phyloP scores from a whole-genome alignment of 2,329 filamentous ascomycete species.

The Alternaria angustiovoidea region DNA sequence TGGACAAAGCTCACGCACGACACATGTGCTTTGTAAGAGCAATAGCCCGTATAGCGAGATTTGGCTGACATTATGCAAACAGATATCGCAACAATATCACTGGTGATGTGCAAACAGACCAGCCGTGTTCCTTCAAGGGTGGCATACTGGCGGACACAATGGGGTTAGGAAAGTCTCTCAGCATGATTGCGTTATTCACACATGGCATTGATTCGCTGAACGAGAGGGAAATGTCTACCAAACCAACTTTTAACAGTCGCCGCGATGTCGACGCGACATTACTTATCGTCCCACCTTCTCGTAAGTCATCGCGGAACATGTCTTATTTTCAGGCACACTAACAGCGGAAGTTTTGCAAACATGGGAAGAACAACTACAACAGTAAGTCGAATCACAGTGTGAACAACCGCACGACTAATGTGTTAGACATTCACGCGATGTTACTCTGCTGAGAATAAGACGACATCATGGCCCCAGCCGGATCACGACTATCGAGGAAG shows the following conservation, averaged over 20 bases:
- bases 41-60: fast-evolving
- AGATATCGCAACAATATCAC: background rate
- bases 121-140: background rate
- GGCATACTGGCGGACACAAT: constrained; percentile 26
- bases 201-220: background rate
- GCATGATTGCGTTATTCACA: constrained; percentile 22
- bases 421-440: background rate
- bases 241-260: background rate
- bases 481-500: background rate
- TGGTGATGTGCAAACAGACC: background rate
- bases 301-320: background rate
- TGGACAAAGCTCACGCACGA: background rate
- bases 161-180: constrained; percentile 27
- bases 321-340: background rate
- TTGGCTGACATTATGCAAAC: background rate
- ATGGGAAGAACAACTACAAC: background rate
- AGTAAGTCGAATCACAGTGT: background rate
- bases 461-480: background rate
- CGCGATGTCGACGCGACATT: background rate
- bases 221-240: background rate
- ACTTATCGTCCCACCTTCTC: background rate
- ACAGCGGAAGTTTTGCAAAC: background rate
- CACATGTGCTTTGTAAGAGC: background rate
- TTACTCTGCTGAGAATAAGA: background rate
- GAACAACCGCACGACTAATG: background rate